phyloP scores from a whole-genome alignment of 2,329 filamentous ascomycete genomes.

The Aspergillus japonicus region DNA sequence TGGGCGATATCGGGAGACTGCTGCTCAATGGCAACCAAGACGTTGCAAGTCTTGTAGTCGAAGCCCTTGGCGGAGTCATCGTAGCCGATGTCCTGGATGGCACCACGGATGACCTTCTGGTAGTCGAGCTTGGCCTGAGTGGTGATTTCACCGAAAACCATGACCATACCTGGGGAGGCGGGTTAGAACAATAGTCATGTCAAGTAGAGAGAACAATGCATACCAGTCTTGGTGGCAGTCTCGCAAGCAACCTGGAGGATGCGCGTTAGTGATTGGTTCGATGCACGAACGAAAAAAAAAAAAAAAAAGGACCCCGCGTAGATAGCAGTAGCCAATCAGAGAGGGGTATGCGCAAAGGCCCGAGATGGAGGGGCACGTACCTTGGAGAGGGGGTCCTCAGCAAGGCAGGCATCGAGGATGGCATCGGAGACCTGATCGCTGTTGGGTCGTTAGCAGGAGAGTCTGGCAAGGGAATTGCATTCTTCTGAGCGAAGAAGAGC shows the following conservation, averaged over 20 bases:
- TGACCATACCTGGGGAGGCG: conserved; percentile 71
- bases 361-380: conserved; percentile 35
- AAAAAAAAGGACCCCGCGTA: not conserved
- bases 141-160: conserved; percentile 98
- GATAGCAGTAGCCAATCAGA: conserved; percentile 6
- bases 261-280: conserved; percentile 15
- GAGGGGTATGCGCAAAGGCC: conserved; percentile 9
- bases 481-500: conserved; percentile 1
- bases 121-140: conserved; percentile 95
- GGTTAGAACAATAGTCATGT: conserved; percentile 16
- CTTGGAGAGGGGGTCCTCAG: conserved; percentile 95
- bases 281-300: not conserved
- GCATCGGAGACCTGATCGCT: conserved; percentile 97
- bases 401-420: conserved; percentile 95
- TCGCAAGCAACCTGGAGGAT: conserved; percentile 75
- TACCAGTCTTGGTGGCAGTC: conserved; percentile 98
- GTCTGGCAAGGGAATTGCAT: not conserved
- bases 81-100: conserved; percentile 99
- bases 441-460: conserved; percentile 15
- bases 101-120: conserved; percentile 91
- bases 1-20: conserved; percentile 99
- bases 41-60: conserved; percentile 99
- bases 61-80: conserved; percentile 97
- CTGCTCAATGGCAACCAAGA: conserved; percentile 98
- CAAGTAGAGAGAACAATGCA: conserved; percentile 21